These are phyloP conservation scores for Cryptococcus floricola DNA, from an alignment of 1,284 basidiomycete species.

Conservation along the genomic window DNA sequence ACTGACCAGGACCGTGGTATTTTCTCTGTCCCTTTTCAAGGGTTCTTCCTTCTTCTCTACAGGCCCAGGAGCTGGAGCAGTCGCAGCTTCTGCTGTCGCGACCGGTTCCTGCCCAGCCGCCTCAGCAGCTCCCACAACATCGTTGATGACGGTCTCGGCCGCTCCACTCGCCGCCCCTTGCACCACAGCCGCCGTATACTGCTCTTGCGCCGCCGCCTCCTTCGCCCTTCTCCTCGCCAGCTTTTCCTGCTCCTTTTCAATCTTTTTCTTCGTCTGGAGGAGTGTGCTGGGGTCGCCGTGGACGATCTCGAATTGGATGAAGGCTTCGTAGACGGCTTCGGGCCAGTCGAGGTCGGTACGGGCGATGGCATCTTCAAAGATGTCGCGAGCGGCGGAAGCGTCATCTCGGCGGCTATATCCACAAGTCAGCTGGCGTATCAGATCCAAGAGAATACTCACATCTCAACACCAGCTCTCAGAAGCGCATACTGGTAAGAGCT, in stretches of 20 bases:
- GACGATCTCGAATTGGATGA: slow-evolving; percentile 77
- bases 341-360: slow-evolving; percentile 78
- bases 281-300: slow-evolving; percentile 70
- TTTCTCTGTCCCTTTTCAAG: slow-evolving; percentile 71
- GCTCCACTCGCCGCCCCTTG: slow-evolving; percentile 62
- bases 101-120: not conserved
- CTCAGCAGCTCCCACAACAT: not conserved
- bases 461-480: slow-evolving; percentile 35
- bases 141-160: slow-evolving; percentile 3
- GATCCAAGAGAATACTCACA: slow-evolving; percentile 25
- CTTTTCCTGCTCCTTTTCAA: slow-evolving; percentile 64
- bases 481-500: slow-evolving; percentile 33
- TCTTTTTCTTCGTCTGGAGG: slow-evolving; percentile 62
- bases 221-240: slow-evolving; percentile 64
- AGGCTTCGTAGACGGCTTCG: slow-evolving; percentile 83
- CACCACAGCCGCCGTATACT: slow-evolving; percentile 24
- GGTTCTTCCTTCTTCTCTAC: slow-evolving; percentile 22
- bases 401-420: slow-evolving; percentile 56
- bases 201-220: slow-evolving; percentile 48
- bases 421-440: not conserved
- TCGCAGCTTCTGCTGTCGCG: not conserved
- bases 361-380: slow-evolving; percentile 60
- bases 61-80: not conserved
- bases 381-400: slow-evolving; percentile 60
- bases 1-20: slow-evolving; percentile 83